phyloP scores from a whole-genome alignment of 2,329 filamentous ascomycete species.

The Aspergillus oerlinghausenensis region DNA sequence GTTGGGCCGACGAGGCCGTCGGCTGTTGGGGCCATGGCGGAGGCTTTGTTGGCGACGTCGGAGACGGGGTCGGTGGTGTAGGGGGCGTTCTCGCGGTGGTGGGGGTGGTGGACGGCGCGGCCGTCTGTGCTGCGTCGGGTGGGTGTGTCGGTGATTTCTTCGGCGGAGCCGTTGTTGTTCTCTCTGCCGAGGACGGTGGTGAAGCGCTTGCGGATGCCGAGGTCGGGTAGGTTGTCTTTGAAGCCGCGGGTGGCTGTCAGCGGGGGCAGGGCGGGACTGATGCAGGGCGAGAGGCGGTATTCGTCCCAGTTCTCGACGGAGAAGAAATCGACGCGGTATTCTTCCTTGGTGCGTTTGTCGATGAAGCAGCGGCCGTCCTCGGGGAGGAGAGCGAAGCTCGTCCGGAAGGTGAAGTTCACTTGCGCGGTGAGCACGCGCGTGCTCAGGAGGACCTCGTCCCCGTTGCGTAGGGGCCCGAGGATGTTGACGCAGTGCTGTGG shows the following conservation, averaged over 20 bases:
- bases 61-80: constrained; percentile 5
- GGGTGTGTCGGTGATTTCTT: constrained; percentile 7
- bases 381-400: constrained; percentile 77
- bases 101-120: constrained; percentile 4
- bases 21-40: constrained; percentile 26
- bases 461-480: constrained; percentile 80
- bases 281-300: constrained; percentile 71
- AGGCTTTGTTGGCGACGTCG: constrained; percentile 10
- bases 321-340: constrained; percentile 81
- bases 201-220: constrained; percentile 36
- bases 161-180: constrained; percentile 6
- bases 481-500: constrained; percentile 89
- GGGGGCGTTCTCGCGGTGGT: not conserved
- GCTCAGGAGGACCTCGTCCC: constrained; percentile 86
- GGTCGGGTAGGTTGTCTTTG: constrained; percentile 28
- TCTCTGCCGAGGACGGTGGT: constrained; percentile 28
- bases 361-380: constrained; percentile 85
- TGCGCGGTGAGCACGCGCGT: constrained; percentile 86
- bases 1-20: constrained; percentile 24
- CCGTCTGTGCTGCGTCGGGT: not conserved
- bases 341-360: constrained; percentile 72
- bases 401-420: constrained; percentile 88
- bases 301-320: constrained; percentile 73
- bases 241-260: constrained; percentile 33
- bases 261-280: constrained; percentile 62